phyloP scores from a whole-genome alignment of 306 rosid species.

The Rosa chinensis region DNA sequence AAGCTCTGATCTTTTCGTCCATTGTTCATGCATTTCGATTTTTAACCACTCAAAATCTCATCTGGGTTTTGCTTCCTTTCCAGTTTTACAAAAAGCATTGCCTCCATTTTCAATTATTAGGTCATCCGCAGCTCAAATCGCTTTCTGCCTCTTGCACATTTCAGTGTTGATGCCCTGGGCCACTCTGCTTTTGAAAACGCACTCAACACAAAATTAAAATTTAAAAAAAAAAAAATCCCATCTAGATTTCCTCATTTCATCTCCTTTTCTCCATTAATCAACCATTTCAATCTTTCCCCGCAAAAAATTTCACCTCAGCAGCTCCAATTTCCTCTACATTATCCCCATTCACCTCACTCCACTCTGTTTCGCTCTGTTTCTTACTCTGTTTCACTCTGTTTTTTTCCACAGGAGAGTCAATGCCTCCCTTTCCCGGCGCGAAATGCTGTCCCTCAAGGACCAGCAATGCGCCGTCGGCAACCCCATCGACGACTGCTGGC shows the following conservation, averaged over 20 bases:
- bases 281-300: background rate
- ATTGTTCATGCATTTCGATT: too few relatives aligned
- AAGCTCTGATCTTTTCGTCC: too few relatives aligned
- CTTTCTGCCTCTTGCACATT: background rate
- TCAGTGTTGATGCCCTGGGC: background rate
- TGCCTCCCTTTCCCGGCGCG: constrained; percentile 55
- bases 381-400: constrained; percentile 13
- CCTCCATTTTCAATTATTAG: constrained; percentile 6
- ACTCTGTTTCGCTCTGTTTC: constrained; percentile 2
- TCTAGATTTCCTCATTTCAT: background rate
- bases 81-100: constrained; percentile 8
- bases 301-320: background rate
- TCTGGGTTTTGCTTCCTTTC: constrained; percentile 20
- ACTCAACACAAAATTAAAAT: background rate
- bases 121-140: background rate
- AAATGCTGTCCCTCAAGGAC: constrained; percentile 40
- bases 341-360: background rate
- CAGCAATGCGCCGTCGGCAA: constrained; percentile 71
- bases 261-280: background rate
- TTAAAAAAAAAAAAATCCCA: background rate
- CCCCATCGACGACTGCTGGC: constrained; percentile 97
- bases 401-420: constrained; percentile 60
- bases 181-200: background rate
- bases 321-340: background rate
- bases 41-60: background rate